These are phyloP conservation scores for Boehmeria nivea DNA, from an alignment of 306 rosid species.

Conservation along the genomic window DNA sequence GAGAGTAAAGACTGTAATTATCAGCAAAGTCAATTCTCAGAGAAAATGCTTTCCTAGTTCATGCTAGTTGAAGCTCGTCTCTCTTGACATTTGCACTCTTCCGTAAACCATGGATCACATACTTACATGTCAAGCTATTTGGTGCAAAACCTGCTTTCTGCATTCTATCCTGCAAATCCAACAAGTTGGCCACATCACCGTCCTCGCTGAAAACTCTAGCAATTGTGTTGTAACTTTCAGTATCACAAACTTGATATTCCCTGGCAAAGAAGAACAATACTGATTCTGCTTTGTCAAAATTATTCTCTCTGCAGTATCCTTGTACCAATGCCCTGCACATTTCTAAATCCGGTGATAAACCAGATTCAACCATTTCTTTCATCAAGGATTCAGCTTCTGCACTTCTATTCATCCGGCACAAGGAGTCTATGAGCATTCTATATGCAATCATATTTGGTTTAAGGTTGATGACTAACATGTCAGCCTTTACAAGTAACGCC, in stretches of 20 bases:
- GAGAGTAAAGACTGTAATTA: too few relatives aligned
- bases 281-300: conserved; percentile 54
- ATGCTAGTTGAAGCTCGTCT: too few relatives aligned
- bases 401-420: conserved; percentile 45
- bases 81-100: too few relatives aligned
- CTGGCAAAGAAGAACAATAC: conserved; percentile 48
- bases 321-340: conserved; percentile 46
- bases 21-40: too few relatives aligned
- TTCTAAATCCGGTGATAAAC: conserved; percentile 45
- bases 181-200: conserved; percentile 49
- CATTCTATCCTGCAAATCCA: conserved; percentile 71
- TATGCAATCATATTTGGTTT: conserved; percentile 41
- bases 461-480: conserved; percentile 33
- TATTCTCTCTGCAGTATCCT: conserved; percentile 58
- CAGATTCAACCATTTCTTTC: conserved; percentile 58
- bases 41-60: too few relatives aligned
- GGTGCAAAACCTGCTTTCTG: conserved; percentile 62
- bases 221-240: conserved; percentile 64
- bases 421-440: conserved; percentile 43
- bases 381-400: conserved; percentile 50
- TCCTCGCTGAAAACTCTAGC: conserved; percentile 42
- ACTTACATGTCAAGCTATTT: conserved; percentile 55
- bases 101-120: conserved; percentile 62
- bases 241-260: conserved; percentile 55
- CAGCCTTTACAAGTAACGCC: conserved; percentile 47